A percentile compares a stretch with the other conserved stretches of the same genome.
Evolutionary conservation across 2,329 filamentous ascomycete species (phyloP).

Genomic region (Clonostachys rhizophaga): DNA sequence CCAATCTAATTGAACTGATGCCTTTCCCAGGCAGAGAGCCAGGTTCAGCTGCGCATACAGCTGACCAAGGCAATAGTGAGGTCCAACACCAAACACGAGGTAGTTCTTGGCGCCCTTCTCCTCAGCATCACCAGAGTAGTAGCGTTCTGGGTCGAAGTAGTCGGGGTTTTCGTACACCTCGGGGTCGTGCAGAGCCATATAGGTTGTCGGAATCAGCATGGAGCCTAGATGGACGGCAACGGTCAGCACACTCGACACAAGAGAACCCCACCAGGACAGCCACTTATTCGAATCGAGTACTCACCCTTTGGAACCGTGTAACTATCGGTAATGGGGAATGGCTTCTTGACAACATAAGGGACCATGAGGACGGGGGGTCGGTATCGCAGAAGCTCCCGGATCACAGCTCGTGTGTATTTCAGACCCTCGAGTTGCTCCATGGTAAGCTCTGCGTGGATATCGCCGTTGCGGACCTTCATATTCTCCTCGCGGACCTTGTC

Average conservation of each 20-base stretch:
- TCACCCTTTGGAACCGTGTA: slow-evolving; percentile 90
- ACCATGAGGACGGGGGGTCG: slow-evolving; percentile 97
- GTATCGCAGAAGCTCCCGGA: slow-evolving; percentile 88
- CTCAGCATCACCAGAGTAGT: slow-evolving; percentile 86
- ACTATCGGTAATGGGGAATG: slow-evolving; percentile 80
- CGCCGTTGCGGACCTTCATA: slow-evolving; percentile 67
- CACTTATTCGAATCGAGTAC: slow-evolving; percentile 6
- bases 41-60: slow-evolving; percentile 87
- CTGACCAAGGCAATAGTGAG: slow-evolving; percentile 95
- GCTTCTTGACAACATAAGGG: slow-evolving; percentile 90
- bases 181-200: slow-evolving; percentile 85
- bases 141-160: slow-evolving; percentile 83
- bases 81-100: slow-evolving; percentile 91
- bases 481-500: slow-evolving; percentile 92
- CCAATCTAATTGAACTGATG: slow-evolving; percentile 83
- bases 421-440: slow-evolving; percentile 88
- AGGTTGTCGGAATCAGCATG: slow-evolving; percentile 92
- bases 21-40: slow-evolving; percentile 86
- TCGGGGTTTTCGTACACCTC: slow-evolving; percentile 91
- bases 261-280: background rate
- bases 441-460: slow-evolving; percentile 64
- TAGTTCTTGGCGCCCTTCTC: slow-evolving; percentile 87
- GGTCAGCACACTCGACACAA: background rate
- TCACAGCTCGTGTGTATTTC: slow-evolving; percentile 85
- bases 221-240: slow-evolving; percentile 48